Evolutionary conservation across 148 eudicot genomes (phyloP).

Genomic region (Spergularia bocconei): DNA sequence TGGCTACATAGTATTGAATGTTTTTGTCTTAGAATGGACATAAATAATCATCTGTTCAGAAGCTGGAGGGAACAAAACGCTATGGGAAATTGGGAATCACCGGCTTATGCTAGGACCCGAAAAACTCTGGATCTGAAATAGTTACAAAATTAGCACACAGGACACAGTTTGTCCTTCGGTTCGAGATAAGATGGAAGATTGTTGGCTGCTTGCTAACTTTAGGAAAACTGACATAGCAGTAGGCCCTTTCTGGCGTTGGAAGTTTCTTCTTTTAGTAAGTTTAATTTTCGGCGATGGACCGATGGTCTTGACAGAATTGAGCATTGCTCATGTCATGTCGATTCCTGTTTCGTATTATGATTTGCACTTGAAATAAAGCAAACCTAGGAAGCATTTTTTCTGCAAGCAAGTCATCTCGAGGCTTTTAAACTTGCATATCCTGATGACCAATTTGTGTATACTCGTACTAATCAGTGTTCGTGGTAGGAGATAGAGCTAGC

Average conservation of each 20-base stretch:
- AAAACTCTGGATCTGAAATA: no score
- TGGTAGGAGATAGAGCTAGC: no score
- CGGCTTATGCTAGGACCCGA: no score
- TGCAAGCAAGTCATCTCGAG: no score
- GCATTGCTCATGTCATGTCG: background rate
- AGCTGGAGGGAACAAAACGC: no score
- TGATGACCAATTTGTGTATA: background rate
- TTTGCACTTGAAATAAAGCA: background rate
- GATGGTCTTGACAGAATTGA: background rate
- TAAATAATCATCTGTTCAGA: no score
- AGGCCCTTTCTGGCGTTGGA: no score
- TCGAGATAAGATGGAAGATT: background rate
- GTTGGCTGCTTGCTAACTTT: background rate
- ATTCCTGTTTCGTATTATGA: background rate
- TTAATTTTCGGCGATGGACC: background rate
- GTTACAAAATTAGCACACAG: background rate
- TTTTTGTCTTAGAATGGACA: no score
- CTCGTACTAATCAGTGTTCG: no score
- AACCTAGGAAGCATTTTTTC: background rate
- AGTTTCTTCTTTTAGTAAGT: background rate
- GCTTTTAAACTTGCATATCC: background rate
- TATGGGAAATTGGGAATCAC: no score
- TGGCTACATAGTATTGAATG: no score
- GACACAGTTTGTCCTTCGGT: background rate
- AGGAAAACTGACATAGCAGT: background rate